Evolutionary conservation across 176 grass and related monocot genomes (phyloP).

Genomic region (Oryza glumipatula): DNA sequence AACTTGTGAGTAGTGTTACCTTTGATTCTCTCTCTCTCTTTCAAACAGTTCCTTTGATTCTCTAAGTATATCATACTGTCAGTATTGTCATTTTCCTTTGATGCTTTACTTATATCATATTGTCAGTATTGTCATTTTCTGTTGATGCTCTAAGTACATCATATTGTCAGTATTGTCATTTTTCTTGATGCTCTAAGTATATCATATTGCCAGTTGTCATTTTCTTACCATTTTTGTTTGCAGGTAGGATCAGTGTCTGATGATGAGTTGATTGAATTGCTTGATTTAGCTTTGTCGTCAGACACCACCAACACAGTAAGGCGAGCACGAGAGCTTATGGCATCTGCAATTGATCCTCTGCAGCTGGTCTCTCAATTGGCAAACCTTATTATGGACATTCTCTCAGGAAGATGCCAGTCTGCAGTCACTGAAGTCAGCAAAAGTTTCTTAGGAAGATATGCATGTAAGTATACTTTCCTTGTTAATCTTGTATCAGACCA

Average conservation of each 20-base stretch:
- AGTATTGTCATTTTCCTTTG: not conserved
- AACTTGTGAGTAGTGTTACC: conserved; percentile 79
- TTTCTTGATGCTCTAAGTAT: conserved; percentile 11
- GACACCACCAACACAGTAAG: conserved; percentile 93
- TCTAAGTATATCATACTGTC: conserved; percentile 20
- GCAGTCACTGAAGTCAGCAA: conserved; percentile 82
- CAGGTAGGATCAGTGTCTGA: conserved; percentile 95
- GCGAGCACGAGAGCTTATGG: conserved; percentile 91
- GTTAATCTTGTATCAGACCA: not conserved
- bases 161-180: not conserved
- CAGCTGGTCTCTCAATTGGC: conserved; percentile 98
- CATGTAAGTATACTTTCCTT: conserved; percentile 56
- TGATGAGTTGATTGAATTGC: conserved; percentile 90
- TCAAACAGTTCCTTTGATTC: not conserved
- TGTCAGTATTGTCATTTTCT: not conserved
- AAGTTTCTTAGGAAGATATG: conserved; percentile 84
- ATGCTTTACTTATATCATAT: conserved; percentile 17
- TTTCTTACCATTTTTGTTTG: conserved; percentile 51
- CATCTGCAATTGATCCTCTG: conserved; percentile 83
- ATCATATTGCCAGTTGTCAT: conserved; percentile 23
- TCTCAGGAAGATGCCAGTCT: conserved; percentile 76
- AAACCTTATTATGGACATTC: conserved; percentile 99
- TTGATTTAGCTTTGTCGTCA: conserved; percentile 93
- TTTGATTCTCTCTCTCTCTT: not conserved
- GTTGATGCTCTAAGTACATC: conserved; percentile 20